A percentile compares a stretch with the other conserved stretches of the same genome.
phyloP scores from a whole-genome alignment of 1,284 basidiomycete species.

The Microbotryum violaceum region DNA sequence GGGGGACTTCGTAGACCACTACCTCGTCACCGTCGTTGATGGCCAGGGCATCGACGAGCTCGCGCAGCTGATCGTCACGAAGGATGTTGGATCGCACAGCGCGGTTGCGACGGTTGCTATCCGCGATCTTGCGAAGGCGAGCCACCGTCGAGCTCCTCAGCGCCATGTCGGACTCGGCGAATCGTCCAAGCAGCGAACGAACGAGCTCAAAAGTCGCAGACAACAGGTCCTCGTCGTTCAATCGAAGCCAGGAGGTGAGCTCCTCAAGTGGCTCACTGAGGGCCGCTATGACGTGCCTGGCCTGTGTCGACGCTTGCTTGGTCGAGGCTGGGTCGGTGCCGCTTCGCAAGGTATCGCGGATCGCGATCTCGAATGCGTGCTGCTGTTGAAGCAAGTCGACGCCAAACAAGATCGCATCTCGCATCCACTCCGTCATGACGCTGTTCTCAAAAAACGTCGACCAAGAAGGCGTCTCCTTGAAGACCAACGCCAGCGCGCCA shows the following conservation, averaged over 20 bases:
- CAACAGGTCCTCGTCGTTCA: constrained; percentile 56
- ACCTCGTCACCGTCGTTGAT: constrained; percentile 10
- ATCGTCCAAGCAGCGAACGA: constrained; percentile 31
- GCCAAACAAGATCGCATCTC: constrained; percentile 86
- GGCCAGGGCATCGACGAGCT: constrained; percentile 62
- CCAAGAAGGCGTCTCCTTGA: constrained; percentile 73
- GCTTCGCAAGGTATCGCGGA: constrained; percentile 39
- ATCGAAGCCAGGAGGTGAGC: constrained; percentile 71
- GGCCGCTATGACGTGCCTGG: constrained; percentile 64
- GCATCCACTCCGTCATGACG: constrained; percentile 91
- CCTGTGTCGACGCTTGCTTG: constrained; percentile 43
- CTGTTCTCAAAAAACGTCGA: constrained; percentile 66
- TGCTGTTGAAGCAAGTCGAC: constrained; percentile 71
- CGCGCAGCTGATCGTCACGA: constrained; percentile 62
- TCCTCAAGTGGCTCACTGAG: constrained; percentile 70
- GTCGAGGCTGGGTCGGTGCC: constrained; percentile 33
- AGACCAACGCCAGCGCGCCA: constrained; percentile 68
- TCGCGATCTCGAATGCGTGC: constrained; percentile 64
- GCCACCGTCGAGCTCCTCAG: constrained; percentile 16
- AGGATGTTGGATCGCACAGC: constrained; percentile 24
- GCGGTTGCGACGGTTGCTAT: constrained; percentile 5
- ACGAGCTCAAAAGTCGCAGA: constrained; percentile 30
- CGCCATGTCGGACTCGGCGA: constrained; percentile 27
- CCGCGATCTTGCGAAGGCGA: constrained; percentile 22
- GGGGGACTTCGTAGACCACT: neutral